These are phyloP conservation scores for Vaccinium vitisidaea DNA, from an alignment of 148 eudicot genomes.

Conservation along the genomic window DNA sequence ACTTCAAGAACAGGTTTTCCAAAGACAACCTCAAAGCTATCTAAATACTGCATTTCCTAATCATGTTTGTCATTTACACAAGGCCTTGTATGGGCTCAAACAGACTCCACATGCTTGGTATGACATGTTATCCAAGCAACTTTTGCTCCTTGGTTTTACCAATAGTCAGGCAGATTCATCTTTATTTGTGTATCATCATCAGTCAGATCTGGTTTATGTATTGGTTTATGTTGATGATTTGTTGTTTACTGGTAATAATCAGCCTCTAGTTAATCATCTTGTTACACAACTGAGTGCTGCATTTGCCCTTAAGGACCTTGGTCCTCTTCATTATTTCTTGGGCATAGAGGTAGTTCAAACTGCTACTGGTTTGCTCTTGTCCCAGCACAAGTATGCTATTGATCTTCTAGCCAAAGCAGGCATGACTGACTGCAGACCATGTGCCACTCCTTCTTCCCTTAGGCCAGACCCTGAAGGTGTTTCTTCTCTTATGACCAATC, in stretches of 20 bases:
- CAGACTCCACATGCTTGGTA: not conserved
- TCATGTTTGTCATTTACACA: not conserved
- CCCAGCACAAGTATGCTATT: not conserved
- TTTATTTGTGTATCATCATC: not conserved
- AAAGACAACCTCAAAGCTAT: not conserved
- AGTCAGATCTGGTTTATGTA: not conserved
- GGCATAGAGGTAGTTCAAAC: not conserved
- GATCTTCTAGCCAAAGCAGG: not conserved
- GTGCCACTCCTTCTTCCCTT: not conserved
- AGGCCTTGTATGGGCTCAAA: not conserved
- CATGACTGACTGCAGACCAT: not conserved
- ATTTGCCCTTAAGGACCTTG: not conserved
- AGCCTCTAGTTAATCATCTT: not conserved
- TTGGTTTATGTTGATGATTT: not conserved
- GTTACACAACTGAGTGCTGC: not conserved
- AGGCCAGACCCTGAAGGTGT: rapidly evolving
- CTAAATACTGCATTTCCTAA: not conserved
- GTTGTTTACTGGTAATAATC: not conserved
- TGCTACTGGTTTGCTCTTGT: rapidly evolving
- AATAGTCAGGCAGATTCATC: not conserved
- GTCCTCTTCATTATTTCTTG: not conserved
- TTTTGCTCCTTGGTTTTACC: not conserved
- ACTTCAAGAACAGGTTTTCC: not conserved
- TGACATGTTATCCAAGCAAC: not conserved
- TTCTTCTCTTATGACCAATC: not conserved